phyloP scores from a whole-genome alignment of 2,329 filamentous ascomycete species.

The Neofusicoccum ribis region DNA sequence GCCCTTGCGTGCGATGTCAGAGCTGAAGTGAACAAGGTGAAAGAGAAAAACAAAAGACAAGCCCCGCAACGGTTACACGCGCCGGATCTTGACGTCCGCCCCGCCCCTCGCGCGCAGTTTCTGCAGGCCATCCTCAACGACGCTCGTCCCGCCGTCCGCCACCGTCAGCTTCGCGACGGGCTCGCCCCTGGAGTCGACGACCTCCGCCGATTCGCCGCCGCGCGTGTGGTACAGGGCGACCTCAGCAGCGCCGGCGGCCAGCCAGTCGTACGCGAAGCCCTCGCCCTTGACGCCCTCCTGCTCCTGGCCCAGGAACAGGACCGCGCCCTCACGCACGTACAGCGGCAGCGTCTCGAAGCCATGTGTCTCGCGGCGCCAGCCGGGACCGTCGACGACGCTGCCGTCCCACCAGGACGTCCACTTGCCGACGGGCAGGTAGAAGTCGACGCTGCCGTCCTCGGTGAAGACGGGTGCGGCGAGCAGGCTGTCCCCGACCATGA shows the following conservation, averaged over 20 bases:
- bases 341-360: slow-evolving; percentile 43
- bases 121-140: slow-evolving; percentile 1
- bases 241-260: slow-evolving; percentile 36
- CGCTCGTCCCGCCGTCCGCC: slow-evolving; percentile 25
- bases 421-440: slow-evolving; percentile 60
- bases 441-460: slow-evolving; percentile 63
- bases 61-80: neutral
- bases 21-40: neutral
- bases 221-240: slow-evolving; percentile 41
- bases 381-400: slow-evolving; percentile 42
- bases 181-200: slow-evolving; percentile 38
- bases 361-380: slow-evolving; percentile 46
- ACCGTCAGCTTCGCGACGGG: slow-evolving; percentile 34
- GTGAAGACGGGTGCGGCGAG: slow-evolving; percentile 66
- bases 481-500: slow-evolving; percentile 68
- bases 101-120: neutral
- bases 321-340: slow-evolving; percentile 42
- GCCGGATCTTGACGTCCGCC: neutral
- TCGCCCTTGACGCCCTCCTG: slow-evolving; percentile 35
- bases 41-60: neutral
- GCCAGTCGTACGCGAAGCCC: slow-evolving; percentile 44
- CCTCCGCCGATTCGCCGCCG: slow-evolving; percentile 33
- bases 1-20: slow-evolving; percentile 12
- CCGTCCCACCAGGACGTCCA: slow-evolving; percentile 54
- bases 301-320: slow-evolving; percentile 42